A percentile compares a stretch with the other conserved stretches of the same genome.
Evolutionary conservation across 345 rosid genomes (phyloP).

Genomic region (Iberis pinnata): DNA sequence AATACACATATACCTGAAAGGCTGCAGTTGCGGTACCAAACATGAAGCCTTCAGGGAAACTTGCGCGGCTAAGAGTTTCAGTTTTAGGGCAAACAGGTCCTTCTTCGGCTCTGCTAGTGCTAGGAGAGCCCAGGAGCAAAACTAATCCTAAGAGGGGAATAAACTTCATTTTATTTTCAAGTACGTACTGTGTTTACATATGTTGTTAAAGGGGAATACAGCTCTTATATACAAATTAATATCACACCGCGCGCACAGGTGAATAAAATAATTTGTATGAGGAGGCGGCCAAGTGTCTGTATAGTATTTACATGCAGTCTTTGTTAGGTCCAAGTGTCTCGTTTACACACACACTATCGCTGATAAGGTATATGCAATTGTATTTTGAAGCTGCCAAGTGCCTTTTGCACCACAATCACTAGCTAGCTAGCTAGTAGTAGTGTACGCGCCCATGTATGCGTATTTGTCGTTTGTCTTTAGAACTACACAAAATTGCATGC

Average conservation of each 20-base stretch:
- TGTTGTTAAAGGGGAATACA: no score
- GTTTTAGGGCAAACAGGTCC: conserved; percentile 30
- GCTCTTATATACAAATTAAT: no score
- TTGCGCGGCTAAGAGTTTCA: conserved; percentile 28
- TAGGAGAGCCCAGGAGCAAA: conserved; percentile 14
- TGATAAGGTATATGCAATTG: conserved; percentile 19
- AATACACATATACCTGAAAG: conserved; percentile 29
- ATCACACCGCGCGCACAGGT: no score
- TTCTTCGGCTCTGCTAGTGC: conserved; percentile 12
- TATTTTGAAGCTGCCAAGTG: no score
- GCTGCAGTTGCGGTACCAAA: conserved; percentile 37
- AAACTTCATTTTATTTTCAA: conserved; percentile 12
- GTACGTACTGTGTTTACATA: background rate
- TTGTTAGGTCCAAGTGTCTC: conserved; percentile 13
- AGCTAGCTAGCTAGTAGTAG: no score
- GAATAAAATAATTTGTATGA: background rate
- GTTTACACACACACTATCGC: background rate
- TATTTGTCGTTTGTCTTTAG: background rate
- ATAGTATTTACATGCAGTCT: background rate
- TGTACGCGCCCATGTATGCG: no score
- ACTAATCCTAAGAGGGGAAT: conserved; percentile 17
- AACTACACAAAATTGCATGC: no score
- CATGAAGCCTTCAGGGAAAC: conserved; percentile 32
- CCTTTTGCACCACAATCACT: no score
- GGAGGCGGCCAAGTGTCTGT: conserved; percentile 9